These are phyloP conservation scores for Diutina sp. DNA, from an alignment of 1,139 yeast species.

Conservation along the genomic window DNA sequence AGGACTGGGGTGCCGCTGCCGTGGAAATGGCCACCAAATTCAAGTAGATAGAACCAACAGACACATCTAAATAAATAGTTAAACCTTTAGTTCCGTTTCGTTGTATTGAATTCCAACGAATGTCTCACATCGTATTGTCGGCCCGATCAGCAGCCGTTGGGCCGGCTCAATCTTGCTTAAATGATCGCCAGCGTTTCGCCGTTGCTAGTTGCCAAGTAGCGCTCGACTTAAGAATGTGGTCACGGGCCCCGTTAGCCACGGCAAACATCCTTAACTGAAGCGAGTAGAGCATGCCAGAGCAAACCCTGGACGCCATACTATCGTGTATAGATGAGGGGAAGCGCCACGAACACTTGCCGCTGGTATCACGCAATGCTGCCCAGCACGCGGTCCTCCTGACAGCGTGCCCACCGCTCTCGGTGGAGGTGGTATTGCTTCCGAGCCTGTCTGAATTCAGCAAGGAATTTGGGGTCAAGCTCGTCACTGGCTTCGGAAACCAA, in stretches of 20 bases:
- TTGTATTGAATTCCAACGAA: too few relatives aligned
- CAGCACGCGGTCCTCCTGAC: background rate
- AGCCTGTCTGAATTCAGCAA: background rate
- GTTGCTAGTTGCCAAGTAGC: background rate
- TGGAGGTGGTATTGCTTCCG: background rate
- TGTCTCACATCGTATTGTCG: background rate
- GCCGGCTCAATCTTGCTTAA: background rate
- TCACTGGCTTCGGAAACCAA: background rate
- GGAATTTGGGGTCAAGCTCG: background rate
- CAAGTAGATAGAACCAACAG: slow-evolving; percentile 1
- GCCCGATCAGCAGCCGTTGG: background rate
- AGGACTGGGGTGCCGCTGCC: slow-evolving; percentile 99
- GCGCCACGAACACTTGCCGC: background rate
- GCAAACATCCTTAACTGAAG: background rate
- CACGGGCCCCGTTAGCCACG: background rate
- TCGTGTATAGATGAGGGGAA: background rate
- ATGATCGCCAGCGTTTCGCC: background rate
- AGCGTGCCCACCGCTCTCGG: background rate
- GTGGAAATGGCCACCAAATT: slow-evolving; percentile 79
- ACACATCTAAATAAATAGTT: too few relatives aligned
- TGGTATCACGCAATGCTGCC: background rate
- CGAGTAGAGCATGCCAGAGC: background rate
- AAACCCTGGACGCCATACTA: background rate
- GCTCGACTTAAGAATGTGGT: background rate
- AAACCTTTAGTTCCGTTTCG: background rate